phyloP scores from a whole-genome alignment of 345 rosid species.

The Raphanus sativus region DNA sequence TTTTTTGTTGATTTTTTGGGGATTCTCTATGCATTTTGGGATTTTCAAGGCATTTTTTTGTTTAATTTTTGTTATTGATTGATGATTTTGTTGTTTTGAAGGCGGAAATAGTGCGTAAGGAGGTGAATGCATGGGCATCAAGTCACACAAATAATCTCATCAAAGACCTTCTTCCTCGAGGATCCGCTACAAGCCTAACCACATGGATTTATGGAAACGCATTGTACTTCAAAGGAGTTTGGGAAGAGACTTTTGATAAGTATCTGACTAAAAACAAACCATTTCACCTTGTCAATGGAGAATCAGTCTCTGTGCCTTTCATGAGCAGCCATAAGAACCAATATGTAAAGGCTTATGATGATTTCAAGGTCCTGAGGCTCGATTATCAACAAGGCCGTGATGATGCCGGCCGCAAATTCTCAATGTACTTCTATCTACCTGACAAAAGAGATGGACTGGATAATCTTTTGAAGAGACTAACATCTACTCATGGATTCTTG shows the following conservation, averaged over 20 bases:
- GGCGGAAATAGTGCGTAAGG: neutral
- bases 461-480: neutral
- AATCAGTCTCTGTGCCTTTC: slow-evolving; percentile 10
- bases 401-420: neutral
- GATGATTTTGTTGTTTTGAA: neutral
- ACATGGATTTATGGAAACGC: neutral
- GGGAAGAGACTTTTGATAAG: neutral
- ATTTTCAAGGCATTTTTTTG: neutral
- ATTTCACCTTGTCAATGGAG: slow-evolving; percentile 14
- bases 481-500: slow-evolving; percentile 24
- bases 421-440: slow-evolving; percentile 17
- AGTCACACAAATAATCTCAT: neutral
- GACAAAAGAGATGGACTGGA: slow-evolving; percentile 2
- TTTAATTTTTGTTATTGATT: neutral
- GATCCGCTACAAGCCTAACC: neutral
- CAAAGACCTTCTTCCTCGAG: neutral
- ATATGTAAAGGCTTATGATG: neutral
- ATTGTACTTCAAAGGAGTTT: neutral
- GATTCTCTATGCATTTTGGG: neutral
- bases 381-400: neutral
- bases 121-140: neutral
- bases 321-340: neutral
- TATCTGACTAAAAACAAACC: neutral
- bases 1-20: neutral
- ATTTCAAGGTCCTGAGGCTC: slow-evolving; percentile 23